phyloP scores from a whole-genome alignment of 2,329 filamentous ascomycete genomes.

The Beauveria australis region DNA sequence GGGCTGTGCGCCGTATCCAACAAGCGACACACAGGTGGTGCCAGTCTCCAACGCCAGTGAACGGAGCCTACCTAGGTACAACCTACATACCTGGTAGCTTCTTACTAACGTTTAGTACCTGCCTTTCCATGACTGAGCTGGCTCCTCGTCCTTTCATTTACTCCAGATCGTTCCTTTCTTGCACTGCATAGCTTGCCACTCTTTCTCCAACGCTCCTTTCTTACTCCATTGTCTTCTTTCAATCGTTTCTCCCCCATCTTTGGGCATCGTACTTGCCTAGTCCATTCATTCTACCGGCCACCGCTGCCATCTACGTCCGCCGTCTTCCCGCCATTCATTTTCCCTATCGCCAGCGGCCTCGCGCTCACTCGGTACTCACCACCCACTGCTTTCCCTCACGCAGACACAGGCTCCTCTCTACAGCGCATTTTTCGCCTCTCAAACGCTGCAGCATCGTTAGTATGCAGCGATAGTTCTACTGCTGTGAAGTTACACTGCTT shows the following conservation, averaged over 20 bases:
- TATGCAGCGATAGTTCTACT: neutral
- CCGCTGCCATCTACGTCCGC: neutral
- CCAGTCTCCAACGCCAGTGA: neutral
- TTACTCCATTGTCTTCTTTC: neutral
- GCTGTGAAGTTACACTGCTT: neutral
- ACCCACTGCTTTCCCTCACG: neutral
- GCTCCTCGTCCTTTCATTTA: slow-evolving; percentile 2
- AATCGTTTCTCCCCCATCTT: neutral
- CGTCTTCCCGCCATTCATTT: neutral
- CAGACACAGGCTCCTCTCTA: neutral
- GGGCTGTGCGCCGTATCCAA: slow-evolving; percentile 1
- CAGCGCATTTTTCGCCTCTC: neutral
- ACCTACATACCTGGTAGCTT: too few relatives aligned
- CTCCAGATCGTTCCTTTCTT: slow-evolving; percentile 5
- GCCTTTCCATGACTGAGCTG: neutral
- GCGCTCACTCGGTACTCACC: neutral
- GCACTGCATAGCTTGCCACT: neutral
- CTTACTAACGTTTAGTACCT: neutral
- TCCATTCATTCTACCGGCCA: neutral
- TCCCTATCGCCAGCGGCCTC: neutral
- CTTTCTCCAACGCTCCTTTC: slow-evolving; percentile 6
- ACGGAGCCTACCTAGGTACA: neutral
- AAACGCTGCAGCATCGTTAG: slow-evolving; percentile 1
- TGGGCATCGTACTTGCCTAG: neutral
- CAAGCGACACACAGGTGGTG: neutral